Evolutionary conservation across 305 asterid species (phyloP), one percentile per base, ranked within the genome.

Genomic region (Rubia peregrina): DNA sequence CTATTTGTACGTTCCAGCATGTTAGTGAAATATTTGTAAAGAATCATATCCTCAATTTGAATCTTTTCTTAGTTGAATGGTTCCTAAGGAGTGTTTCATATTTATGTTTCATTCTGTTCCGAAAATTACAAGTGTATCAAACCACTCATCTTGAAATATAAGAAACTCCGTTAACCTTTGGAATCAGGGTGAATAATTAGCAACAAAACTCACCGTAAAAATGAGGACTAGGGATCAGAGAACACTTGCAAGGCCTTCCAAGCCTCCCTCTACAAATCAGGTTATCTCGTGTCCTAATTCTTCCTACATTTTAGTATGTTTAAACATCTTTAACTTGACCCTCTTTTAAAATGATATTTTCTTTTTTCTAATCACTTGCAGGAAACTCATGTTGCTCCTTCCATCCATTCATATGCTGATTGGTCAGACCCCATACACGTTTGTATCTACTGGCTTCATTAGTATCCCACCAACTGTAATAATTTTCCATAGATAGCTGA

Each of bases 381-480:
- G 98, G 98, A 92, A 81, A 80, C 85, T 33, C 86, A 88, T 42
- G 71, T 80, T 69, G 73, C 83, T 33, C 87, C 90, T 46, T 70
- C 81, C 65, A 71, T 84, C 56, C 92, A 90, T 63, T 78, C 87
- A 57, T 92, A 92, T 80, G 86, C 91, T 77, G 96, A 92, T 79
- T 90, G 98, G 97, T 74, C 96, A 73, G 82, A 71, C 77, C 81
- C 95, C 72, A 86, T 90, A 89, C 96, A 85, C 96, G 98, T 90
- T 77, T 75, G 65, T 17, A 68, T 73, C 55, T 46, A 59, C 53
- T n/a, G 1, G 10, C 30, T 77, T 41, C 51, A 55, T 71, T 48
- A 13, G 69, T 49, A 76, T 69, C 22, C 40, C 51, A 30, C 70
- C 26, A 33, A 30, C 7, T 26, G 21, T n/a, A 19, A 26, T 7